These are phyloP conservation scores for Pogostemon cablin DNA, from an alignment of 257 asterid species.

Conservation along the genomic window DNA sequence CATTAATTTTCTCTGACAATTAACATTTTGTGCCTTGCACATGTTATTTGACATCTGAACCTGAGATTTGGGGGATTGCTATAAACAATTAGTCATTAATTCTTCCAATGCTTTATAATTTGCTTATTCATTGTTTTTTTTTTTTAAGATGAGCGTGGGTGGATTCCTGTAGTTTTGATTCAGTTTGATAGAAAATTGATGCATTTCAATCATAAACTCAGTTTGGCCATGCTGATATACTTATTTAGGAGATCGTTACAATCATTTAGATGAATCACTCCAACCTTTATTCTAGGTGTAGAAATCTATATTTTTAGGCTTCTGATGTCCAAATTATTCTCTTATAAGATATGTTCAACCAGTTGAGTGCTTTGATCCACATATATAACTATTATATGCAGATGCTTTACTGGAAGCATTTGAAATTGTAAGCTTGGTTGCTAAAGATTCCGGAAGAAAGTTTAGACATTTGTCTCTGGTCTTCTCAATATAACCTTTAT, in stretches of 20 bases:
- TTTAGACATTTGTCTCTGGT: neutral
- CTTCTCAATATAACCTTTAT: too few relatives aligned
- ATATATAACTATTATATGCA: neutral
- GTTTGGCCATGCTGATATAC: neutral
- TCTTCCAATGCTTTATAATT: slow-evolving; percentile 8
- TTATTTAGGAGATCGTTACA: slow-evolving; percentile 6
- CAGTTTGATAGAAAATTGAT: slow-evolving; percentile 19
- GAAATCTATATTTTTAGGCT: neutral
- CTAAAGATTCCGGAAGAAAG: slow-evolving; percentile 7
- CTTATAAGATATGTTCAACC: neutral
- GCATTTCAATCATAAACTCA: neutral
- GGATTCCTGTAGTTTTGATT: neutral
- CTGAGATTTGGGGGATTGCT: slow-evolving; percentile 17
- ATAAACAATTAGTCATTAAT: neutral
- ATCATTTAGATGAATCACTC: neutral
- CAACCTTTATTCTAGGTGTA: neutral
- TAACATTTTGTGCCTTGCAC: neutral
- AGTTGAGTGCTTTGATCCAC: neutral
- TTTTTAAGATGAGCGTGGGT: slow-evolving; percentile 11
- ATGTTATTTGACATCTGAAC: slow-evolving; percentile 20
- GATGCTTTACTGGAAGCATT: neutral
- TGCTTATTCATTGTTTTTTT: neutral
- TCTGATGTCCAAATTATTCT: slow-evolving; percentile 1
- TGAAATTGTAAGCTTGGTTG: neutral
- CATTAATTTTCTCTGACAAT: slow-evolving; percentile 1